Percentiles rank a stretch among this genome's conserved stretches.
phyloP scores from a whole-genome alignment of 2,329 filamentous ascomycete species.

The Fusarium napiforme region DNA sequence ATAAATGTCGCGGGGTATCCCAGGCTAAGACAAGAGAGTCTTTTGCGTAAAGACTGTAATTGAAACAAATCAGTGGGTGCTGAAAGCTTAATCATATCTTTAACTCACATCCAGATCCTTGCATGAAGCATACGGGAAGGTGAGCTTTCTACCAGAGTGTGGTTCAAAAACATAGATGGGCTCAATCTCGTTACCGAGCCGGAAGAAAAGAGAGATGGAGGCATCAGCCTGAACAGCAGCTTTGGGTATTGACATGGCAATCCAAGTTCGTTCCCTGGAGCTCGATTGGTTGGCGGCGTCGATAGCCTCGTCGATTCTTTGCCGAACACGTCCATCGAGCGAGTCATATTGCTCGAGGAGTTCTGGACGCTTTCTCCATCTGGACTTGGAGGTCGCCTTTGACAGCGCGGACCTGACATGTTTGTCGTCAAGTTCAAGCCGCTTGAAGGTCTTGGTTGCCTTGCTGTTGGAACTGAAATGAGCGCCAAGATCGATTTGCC shows the following conservation, averaged over 20 bases:
- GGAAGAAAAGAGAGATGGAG: not conserved
- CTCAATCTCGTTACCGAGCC: rapidly evolving
- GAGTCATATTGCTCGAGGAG: not conserved
- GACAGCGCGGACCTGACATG: not conserved
- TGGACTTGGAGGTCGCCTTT: rapidly evolving
- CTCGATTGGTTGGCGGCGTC: rapidly evolving
- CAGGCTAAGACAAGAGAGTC: rapidly evolving
- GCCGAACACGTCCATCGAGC: not conserved
- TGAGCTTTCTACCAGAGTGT: rapidly evolving
- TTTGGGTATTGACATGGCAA: not conserved
- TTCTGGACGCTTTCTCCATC: not conserved
- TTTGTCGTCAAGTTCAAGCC: not conserved
- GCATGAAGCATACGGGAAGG: not conserved
- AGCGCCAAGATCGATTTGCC: not conserved
- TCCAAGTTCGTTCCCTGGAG: not conserved
- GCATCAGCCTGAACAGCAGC: not conserved
- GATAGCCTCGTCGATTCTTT: not conserved
- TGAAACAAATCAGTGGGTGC: rapidly evolving
- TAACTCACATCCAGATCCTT: not conserved
- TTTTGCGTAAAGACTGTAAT: not conserved
- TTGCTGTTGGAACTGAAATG: not conserved
- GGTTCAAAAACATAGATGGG: rapidly evolving
- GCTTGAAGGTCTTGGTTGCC: not conserved
- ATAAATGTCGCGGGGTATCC: rapidly evolving
- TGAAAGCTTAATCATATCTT: rapidly evolving